Conservation (phyloP, 495 filamentous ascomycete genomes). For the Chaetomium cochliodes region DNA sequence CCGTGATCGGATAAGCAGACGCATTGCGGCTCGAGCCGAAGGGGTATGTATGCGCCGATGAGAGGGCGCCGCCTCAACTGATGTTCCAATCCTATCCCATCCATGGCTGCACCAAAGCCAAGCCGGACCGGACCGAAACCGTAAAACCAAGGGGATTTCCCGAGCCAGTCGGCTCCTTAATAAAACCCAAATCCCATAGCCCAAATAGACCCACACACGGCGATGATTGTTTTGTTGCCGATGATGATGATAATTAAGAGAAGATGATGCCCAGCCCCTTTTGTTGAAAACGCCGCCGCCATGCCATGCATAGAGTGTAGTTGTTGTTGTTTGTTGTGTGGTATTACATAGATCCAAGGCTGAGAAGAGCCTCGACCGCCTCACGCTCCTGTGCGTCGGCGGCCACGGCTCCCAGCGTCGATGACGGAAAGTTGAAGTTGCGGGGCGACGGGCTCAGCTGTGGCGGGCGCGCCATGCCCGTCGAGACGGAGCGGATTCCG, state of each 20-base stretch:
- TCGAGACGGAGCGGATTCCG: slow-evolving; percentile 48
- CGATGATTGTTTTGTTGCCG: slow-evolving; percentile 18
- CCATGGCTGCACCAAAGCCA: background rate
- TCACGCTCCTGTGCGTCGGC: slow-evolving; percentile 73
- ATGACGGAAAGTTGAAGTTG: slow-evolving; percentile 49
- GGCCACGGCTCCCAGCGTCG: slow-evolving; percentile 48
- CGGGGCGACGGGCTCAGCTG: slow-evolving; percentile 29
- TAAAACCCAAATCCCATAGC: slow-evolving; percentile 15
- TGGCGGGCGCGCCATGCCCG: slow-evolving; percentile 50
- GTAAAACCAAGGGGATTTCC: slow-evolving; percentile 7
- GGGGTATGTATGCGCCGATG: slow-evolving; percentile 1
- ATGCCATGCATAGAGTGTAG: slow-evolving; percentile 39
- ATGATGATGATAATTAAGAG: slow-evolving; percentile 12
- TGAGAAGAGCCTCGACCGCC: slow-evolving; percentile 78
- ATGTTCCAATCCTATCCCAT: slow-evolving; percentile 1
- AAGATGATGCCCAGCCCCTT: slow-evolving; percentile 21
- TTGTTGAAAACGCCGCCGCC: slow-evolving; percentile 47
- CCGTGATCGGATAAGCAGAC: background rate
- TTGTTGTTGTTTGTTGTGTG: slow-evolving; percentile 15
- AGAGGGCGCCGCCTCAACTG: slow-evolving; percentile 10
- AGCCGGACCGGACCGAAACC: slow-evolving; percentile 17
- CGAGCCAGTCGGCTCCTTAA: slow-evolving; percentile 15
- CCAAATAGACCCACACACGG: slow-evolving; percentile 21
- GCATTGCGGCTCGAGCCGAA: background rate
- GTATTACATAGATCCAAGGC: slow-evolving; percentile 82